Base-by-base conservation (phyloP, 2,329 filamentous ascomycete species). In the Penicillium brasilianum region DNA sequence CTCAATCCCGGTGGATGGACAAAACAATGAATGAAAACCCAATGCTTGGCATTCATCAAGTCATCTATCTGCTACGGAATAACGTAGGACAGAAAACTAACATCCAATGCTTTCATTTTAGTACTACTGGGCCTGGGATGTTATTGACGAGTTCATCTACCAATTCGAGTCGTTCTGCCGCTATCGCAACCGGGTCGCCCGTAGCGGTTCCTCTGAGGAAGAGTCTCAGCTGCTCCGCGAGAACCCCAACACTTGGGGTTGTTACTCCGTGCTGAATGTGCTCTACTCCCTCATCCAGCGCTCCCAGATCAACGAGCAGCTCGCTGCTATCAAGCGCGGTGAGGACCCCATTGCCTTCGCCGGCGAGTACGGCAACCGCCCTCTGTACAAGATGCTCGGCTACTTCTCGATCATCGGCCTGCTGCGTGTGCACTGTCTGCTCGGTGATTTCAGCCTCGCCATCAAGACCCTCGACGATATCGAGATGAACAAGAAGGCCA, bases 101-200 rank as follows among this genome's bases (percentile, higher is more conserved):
- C 49, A 5, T 41, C 14, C 37, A 13, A 48, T 49, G 43, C 46
- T 55, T 46, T 32, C 43, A 13, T 8, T 61, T 62, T 77, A 98
- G 92, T 96, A 97, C 83, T 97, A 94, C 84, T 99, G 95, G 95
- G 95, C 95, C 44, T 99, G 95, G 95, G 95, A 99, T 79, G 94
- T 98, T 70, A 97, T 99, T 81, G 95, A 99, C 80, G 95, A 99
- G 81, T 99, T 99, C 84, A 98, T 99, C 82, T 99, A 99, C 85
- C 95, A 99, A 80, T 99, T 99, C 86, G 97, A 99, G 85, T 96
- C 93, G 61, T 99, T 99, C 85, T 98, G 93, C 78, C 92, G 93
- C 66, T 97, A 97, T 86, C 89, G 95, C 75, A 93, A 96, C 80
- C 90, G 93, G 69, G 88, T 97, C 70, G 95, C 95, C 66, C 88